Evolutionary conservation across 495 filamentous ascomycete species (phyloP).

Genomic region (Entonaema liquescens): DNA sequence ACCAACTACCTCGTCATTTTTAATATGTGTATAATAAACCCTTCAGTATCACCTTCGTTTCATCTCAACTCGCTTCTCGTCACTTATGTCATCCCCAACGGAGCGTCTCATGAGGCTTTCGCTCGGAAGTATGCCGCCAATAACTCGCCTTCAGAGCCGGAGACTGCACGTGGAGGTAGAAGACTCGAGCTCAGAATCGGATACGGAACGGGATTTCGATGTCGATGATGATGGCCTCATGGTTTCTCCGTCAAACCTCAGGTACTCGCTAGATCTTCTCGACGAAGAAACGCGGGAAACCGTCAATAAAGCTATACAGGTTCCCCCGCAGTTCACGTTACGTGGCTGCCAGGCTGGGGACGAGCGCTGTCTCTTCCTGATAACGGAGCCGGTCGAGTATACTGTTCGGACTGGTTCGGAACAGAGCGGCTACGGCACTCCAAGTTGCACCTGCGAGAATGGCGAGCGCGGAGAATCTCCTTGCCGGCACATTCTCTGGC

Average conservation of each 20-base stretch:
- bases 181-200: conserved; percentile 41
- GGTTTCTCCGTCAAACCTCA: conserved; percentile 49
- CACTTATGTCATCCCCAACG: conserved; percentile 47
- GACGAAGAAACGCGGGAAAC: conserved; percentile 37
- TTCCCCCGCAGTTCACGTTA: conserved; percentile 52
- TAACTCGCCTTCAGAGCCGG: conserved; percentile 38
- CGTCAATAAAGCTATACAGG: conserved; percentile 39
- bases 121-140: conserved; percentile 47
- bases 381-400: conserved; percentile 57
- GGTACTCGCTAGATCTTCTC: conserved; percentile 46
- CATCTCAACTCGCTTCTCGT: conserved; percentile 10
- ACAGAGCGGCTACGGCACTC: conserved; percentile 48
- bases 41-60: conserved; percentile 30
- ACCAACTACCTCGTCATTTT: neutral
- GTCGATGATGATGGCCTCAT: conserved; percentile 48
- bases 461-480: conserved; percentile 45
- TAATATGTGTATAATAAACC: conserved; percentile 11
- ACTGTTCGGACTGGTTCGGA: conserved; percentile 53
- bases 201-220: conserved; percentile 43
- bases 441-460: conserved; percentile 54
- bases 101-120: conserved; percentile 53
- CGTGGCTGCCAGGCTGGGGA: conserved; percentile 53
- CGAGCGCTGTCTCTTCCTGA: conserved; percentile 56
- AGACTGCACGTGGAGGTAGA: conserved; percentile 37
- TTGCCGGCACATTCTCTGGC: conserved; percentile 60